phyloP scores from a whole-genome alignment of 371 early-diverging fungal genomes.

The Apophysomyces variabilis region DNA sequence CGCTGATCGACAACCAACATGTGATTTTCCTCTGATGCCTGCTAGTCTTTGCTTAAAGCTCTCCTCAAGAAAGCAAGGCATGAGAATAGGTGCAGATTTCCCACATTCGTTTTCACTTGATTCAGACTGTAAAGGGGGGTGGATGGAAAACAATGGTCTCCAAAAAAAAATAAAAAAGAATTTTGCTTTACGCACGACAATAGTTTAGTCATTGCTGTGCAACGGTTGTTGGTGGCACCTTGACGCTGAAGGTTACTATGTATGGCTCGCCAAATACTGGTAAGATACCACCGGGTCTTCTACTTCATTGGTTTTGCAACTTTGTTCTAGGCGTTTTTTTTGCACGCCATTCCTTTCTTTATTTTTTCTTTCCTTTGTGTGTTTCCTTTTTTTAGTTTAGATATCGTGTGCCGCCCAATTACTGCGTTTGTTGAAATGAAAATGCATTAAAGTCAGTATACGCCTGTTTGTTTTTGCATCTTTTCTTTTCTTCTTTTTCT shows the following conservation, averaged over 20 bases:
- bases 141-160: too few species aligned
- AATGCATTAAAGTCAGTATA: conserved; percentile 6
- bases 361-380: background rate
- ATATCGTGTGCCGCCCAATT: conserved; percentile 7
- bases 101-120: background rate
- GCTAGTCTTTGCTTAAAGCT: background rate
- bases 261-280: background rate
- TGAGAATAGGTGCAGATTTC: background rate
- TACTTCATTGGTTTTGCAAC: conserved; percentile 7
- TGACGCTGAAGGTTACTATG: background rate
- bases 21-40: background rate
- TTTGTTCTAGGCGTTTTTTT: conserved; percentile 10
- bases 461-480: background rate
- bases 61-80: background rate
- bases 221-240: conserved; percentile 7
- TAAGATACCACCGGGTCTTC: background rate
- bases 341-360: conserved; percentile 9
- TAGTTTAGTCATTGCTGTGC: conserved; percentile 1
- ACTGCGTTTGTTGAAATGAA: conserved; percentile 5
- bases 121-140: too few species aligned
- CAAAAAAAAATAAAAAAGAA: background rate
- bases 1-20: conserved; percentile 4
- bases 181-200: background rate
- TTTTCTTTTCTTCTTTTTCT: background rate
- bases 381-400: conserved; percentile 8